Conservation (phyloP, 495 filamentous ascomycete genomes). For the Terfezia claveryi region DNA sequence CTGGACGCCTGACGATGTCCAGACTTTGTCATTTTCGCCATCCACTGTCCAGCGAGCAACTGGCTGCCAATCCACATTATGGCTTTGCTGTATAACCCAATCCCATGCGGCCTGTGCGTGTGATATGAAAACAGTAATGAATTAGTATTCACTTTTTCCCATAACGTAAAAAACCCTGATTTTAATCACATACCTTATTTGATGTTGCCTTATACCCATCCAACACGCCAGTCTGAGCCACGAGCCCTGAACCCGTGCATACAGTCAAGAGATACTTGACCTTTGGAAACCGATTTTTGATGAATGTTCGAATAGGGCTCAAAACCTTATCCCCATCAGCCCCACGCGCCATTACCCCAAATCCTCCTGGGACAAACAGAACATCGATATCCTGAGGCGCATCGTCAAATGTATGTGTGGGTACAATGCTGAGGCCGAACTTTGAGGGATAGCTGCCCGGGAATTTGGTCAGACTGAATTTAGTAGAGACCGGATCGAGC, state of each 20-base stretch:
- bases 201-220: slow-evolving; percentile 28
- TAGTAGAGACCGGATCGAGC: slow-evolving; percentile 28
- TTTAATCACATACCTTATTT: slow-evolving; percentile 2
- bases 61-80: slow-evolving; percentile 20
- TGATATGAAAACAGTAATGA: too few relatives aligned
- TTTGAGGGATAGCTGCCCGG: slow-evolving; percentile 10
- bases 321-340: slow-evolving; percentile 5
- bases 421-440: slow-evolving; percentile 28
- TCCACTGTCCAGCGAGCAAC: slow-evolving; percentile 32
- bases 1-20: slow-evolving; percentile 15
- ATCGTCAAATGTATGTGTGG: slow-evolving; percentile 38
- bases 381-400: slow-evolving; percentile 33
- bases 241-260: slow-evolving; percentile 26
- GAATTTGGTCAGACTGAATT: not conserved
- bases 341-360: slow-evolving; percentile 25
- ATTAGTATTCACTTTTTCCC: too few relatives aligned
- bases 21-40: slow-evolving; percentile 28
- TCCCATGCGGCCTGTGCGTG: slow-evolving; percentile 15
- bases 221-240: slow-evolving; percentile 26
- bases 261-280: slow-evolving; percentile 32
- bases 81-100: slow-evolving; percentile 22
- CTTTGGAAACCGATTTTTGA: slow-evolving; percentile 23
- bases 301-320: slow-evolving; percentile 23
- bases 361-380: slow-evolving; percentile 43
- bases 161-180: too few relatives aligned